Percentiles rank a stretch among this genome's conserved stretches.
phyloP scores from a whole-genome alignment of 768 basidiomycete genomes.

The Epithele typhae region DNA sequence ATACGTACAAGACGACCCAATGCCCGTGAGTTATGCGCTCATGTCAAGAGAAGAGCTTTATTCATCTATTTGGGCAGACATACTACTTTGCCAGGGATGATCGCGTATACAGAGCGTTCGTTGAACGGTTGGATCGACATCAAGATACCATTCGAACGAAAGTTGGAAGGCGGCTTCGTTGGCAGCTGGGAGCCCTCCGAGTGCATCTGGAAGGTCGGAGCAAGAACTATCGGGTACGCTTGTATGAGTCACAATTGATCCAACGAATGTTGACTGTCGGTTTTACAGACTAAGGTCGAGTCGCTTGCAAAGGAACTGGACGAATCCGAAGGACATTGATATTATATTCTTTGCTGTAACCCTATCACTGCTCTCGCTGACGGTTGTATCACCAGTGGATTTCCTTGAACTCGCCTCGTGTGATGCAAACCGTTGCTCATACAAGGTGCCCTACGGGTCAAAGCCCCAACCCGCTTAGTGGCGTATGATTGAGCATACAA shows the following conservation, averaged over 20 bases:
- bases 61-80: constrained; percentile 41
- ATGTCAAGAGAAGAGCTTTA: not conserved
- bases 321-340: constrained; percentile 48
- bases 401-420: too few relatives aligned
- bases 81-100: constrained; percentile 94
- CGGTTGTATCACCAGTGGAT: too few relatives aligned
- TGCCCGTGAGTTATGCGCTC: constrained; percentile 56
- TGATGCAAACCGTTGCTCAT: constrained; percentile 44
- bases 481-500: constrained; percentile 31
- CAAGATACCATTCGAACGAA: constrained; percentile 40
- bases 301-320: constrained; percentile 60
- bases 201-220: constrained; percentile 63
- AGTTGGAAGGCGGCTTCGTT: constrained; percentile 55
- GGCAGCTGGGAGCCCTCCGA: constrained; percentile 64
- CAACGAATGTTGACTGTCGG: not conserved
- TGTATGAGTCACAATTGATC: not conserved
- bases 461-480: constrained; percentile 23
- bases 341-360: too few relatives aligned
- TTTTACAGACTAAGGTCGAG: constrained; percentile 56
- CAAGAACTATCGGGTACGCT: constrained; percentile 60
- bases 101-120: constrained; percentile 71
- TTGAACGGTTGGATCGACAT: constrained; percentile 35
- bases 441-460: constrained; percentile 29
- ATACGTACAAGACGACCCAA: constrained; percentile 52
- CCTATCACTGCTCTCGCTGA: too few relatives aligned